Evolutionary conservation across 768 basidiomycete genomes (phyloP).

Genomic region (Lactarius tabidus): DNA sequence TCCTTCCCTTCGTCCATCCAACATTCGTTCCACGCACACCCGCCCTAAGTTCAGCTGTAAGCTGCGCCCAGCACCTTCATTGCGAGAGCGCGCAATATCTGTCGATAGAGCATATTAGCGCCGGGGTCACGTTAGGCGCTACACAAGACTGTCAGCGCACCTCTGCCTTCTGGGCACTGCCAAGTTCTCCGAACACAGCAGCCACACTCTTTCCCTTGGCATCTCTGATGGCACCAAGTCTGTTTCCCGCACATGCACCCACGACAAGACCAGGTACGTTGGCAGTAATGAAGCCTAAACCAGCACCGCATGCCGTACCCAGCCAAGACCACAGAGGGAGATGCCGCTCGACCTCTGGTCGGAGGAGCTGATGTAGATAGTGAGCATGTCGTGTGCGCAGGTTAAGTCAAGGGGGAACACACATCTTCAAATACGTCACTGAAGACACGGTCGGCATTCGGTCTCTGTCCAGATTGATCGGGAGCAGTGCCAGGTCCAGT

Average conservation of each 20-base stretch:
- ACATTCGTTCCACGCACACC: not conserved
- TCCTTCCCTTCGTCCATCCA: not conserved
- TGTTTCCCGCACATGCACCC: conserved; percentile 83
- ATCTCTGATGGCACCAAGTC: conserved; percentile 87
- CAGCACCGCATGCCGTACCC: conserved; percentile 67
- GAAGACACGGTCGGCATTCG: conserved; percentile 79
- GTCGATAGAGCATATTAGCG: not conserved
- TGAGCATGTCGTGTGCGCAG: not conserved
- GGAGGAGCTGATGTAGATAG: conserved; percentile 50
- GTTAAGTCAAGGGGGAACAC: conserved; percentile 24
- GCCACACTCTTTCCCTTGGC: conserved; percentile 94
- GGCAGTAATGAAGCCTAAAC: conserved; percentile 48
- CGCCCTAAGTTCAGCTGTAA: conserved; percentile 5
- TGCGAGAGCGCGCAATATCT: conserved; percentile 81
- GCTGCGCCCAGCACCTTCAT: conserved; percentile 78
- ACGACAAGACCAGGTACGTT: conserved; percentile 85
- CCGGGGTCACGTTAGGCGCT: not conserved
- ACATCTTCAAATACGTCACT: conserved; percentile 92
- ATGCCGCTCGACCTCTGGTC: conserved; percentile 73
- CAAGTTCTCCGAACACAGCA: conserved; percentile 76
- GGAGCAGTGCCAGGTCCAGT: conserved; percentile 32
- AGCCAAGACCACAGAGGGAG: conserved; percentile 73
- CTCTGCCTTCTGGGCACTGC: conserved; percentile 81
- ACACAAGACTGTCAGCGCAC: conserved; percentile 38
- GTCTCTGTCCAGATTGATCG: conserved; percentile 40